Percentiles rank a stretch among this genome's conserved stretches.
Evolutionary conservation across 106 monocot genomes (phyloP).

Genomic region (Narthecium ossifragum): DNA sequence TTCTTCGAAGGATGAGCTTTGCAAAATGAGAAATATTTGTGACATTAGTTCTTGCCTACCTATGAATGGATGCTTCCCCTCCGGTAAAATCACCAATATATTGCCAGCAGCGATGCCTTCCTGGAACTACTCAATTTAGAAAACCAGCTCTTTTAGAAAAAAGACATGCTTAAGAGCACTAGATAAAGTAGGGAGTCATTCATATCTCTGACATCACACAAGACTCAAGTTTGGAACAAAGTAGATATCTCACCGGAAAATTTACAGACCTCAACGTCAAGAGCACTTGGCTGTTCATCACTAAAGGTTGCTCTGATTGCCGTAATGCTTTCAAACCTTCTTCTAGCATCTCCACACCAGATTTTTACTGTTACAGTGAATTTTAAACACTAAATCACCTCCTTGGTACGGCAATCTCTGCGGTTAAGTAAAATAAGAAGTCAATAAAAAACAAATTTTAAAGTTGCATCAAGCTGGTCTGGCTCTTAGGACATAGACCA

Average conservation of each 20-base stretch:
- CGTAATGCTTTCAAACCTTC: conserved; percentile 14
- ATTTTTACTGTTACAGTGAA: conserved; percentile 12
- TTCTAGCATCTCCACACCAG: conserved; percentile 25
- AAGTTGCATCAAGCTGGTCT: no score
- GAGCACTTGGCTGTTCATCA: conserved; percentile 9
- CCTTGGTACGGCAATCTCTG: neutral
- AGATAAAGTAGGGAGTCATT: neutral
- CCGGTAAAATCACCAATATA: conserved; percentile 19
- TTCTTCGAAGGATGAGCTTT: no score
- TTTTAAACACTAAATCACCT: conserved; percentile 17
- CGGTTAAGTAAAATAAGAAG: neutral
- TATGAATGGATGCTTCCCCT: conserved; percentile 16
- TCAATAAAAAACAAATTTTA: no score
- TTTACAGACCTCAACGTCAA: conserved; percentile 13
- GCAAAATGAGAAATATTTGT: no score
- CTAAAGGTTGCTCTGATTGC: conserved; percentile 8
- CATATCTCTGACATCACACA: neutral
- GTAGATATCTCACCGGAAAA: no score
- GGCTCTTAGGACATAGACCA: neutral
- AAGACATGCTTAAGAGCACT: no score
- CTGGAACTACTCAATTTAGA: neutral
- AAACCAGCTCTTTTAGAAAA: neutral
- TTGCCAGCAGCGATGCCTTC: conserved; percentile 20
- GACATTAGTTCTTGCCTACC: no score
- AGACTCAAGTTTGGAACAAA: no score